Conservation (phyloP, 371 early-diverging fungal genomes). For the Phascolomyces articulosus region DNA sequence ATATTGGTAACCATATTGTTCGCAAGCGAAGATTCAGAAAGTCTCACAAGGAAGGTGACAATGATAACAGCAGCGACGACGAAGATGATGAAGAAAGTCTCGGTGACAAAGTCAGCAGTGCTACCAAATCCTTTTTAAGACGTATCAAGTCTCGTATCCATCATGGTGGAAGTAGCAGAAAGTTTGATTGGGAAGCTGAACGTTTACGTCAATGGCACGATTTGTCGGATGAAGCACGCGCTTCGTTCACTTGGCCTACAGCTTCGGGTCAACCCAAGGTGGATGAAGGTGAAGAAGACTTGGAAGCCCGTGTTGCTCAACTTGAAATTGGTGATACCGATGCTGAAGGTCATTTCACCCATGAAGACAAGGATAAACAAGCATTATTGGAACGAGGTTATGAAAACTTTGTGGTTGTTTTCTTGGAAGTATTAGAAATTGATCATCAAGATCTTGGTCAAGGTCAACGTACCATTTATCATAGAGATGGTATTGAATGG, state of each 20-base stretch:
- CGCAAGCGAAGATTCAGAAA: constrained; percentile 14
- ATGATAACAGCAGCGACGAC: background rate
- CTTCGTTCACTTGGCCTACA: constrained; percentile 25
- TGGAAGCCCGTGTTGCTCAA: constrained; percentile 1
- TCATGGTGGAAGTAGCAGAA: background rate
- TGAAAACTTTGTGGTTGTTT: constrained; percentile 30
- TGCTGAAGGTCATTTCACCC: constrained; percentile 19
- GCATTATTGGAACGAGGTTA: constrained; percentile 25
- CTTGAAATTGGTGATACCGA: constrained; percentile 21
- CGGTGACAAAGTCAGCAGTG: constrained; percentile 15
- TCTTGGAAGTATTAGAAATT: constrained; percentile 34
- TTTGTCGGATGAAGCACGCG: constrained; percentile 28
- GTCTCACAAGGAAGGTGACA: background rate
- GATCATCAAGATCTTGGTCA: constrained; percentile 18
- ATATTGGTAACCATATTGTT: constrained; percentile 16
- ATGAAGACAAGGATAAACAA: constrained; percentile 26
- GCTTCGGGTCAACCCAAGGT: constrained; percentile 20
- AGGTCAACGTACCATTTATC: constrained; percentile 15
- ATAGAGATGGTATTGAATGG: constrained; percentile 18
- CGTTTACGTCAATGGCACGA: constrained; percentile 27
- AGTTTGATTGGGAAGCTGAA: constrained; percentile 41
- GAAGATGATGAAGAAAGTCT: constrained; percentile 8
- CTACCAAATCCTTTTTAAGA: constrained; percentile 21
- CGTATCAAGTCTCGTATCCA: constrained; percentile 19
- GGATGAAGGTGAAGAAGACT: constrained; percentile 6